Evolutionary conservation across 805 yeast species (phyloP), one percentile per base, ranked within the genome.

Genomic region (Candida germanica): DNA sequence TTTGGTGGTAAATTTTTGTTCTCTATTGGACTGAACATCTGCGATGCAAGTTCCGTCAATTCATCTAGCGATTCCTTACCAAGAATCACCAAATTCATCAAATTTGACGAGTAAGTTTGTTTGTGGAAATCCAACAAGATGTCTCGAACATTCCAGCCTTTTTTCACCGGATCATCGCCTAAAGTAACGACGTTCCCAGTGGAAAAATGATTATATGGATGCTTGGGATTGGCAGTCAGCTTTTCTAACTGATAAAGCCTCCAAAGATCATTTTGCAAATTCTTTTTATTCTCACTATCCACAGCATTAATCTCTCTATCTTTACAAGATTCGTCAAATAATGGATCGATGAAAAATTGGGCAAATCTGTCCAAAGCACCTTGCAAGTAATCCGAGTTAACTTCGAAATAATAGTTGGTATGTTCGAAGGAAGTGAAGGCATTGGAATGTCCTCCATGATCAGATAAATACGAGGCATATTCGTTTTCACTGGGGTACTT

Each of bases 281-380:
- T 91, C 64, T 93, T 91, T 58, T 88, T 91, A 66, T 91, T 87
- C 63, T 91, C 98, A 25, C 95, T 84, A 59, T 91, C 96, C 7
- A 91, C 98, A 1, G 98, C 98, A 44, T 80, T 77, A 50, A 91
- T 84, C 60, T 91, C 98, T 38, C 97, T 73, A 53, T 88, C 96
- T 54, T 87, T 86, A 54, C 96, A 82, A 44, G 78, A 69, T 47
- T 48, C 66, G 44, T 71, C 66, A 52, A 91, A 91, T 48, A 91
- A 65, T 1, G 98, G 98, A 19, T 77, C 58, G 23, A 89, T 83
- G 66, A 91, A 91, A 56, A 91, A 91, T 57, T 91, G 98, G 4
- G 96, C 76, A 59, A 91, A 91, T 49, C 98, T 71, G 58, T 91
- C 98, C 35, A 91, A 64, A 0, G 97, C 96, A 5, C 95, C 96